A percentile compares a stretch with the other conserved stretches of the same genome.
phyloP scores from a whole-genome alignment of 169 alveolate species.

The Toxoplasma gondii region DNA sequence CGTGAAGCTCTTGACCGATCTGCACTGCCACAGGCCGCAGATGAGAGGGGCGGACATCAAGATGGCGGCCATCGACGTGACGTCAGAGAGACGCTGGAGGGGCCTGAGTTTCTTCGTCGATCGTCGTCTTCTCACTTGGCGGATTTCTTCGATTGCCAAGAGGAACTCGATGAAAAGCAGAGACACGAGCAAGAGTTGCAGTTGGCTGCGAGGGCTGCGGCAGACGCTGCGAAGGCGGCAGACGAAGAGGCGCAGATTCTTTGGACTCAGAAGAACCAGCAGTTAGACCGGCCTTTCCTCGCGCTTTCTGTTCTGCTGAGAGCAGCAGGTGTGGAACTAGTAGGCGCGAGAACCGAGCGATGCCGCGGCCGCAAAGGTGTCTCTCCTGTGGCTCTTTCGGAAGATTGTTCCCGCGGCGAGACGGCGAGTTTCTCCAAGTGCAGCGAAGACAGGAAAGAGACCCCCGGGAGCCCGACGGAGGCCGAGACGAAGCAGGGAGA shows the following conservation, averaged over 20 bases:
- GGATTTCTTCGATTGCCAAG: slow-evolving; percentile 3
- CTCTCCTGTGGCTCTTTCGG: not conserved
- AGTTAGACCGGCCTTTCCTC: not conserved
- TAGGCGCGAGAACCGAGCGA: not conserved
- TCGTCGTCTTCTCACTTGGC: not conserved
- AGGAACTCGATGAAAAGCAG: slow-evolving; percentile 3
- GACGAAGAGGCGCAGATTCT: slow-evolving; percentile 30
- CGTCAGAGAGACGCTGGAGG: no score
- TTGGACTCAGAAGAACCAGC: slow-evolving; percentile 10
- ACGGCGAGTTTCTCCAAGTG: no score
- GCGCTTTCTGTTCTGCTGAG: slow-evolving; percentile 10
- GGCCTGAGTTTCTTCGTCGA: no score
- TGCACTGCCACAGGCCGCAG: no score
- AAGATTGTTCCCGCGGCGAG: no score
- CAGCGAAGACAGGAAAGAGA: no score
- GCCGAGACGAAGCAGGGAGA: no score
- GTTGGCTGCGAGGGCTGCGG: not conserved
- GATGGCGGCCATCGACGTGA: no score
- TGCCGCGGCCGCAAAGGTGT: not conserved
- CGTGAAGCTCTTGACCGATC: no score
- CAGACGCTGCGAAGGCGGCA: not conserved
- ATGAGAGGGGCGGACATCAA: no score
- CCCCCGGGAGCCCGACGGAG: no score
- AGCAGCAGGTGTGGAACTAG: not conserved
- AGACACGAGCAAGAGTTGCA: not conserved